Evolutionary conservation across 495 filamentous ascomycete species (phyloP).

Genomic region (Talaromyces ruber): DNA sequence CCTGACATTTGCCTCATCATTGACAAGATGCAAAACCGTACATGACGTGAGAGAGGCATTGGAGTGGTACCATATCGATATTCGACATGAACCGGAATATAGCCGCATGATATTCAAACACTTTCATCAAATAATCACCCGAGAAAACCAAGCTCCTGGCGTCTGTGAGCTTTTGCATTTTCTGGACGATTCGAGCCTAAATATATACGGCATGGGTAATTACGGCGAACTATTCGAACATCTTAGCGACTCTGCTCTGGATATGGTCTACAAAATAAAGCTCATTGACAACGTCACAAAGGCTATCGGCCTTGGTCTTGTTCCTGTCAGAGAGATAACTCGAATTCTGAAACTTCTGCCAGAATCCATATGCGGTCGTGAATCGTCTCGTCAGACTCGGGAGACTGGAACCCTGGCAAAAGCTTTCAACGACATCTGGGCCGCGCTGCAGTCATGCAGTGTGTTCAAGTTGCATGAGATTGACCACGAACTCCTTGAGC

Average conservation of each 20-base stretch:
- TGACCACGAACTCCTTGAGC: conserved; percentile 16
- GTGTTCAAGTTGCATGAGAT: conserved; percentile 28
- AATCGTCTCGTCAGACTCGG: background rate
- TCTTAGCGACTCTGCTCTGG: conserved; percentile 11
- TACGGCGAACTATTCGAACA: conserved; percentile 20
- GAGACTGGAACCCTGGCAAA: conserved; percentile 9
- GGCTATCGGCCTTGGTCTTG: conserved; percentile 30
- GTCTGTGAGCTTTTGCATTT: conserved; percentile 26
- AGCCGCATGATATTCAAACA: conserved; percentile 33
- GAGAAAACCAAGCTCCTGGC: background rate
- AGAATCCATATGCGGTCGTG: background rate
- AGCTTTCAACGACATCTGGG: conserved; percentile 27
- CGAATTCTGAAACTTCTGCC: conserved; percentile 21
- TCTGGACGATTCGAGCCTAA: conserved; percentile 33
- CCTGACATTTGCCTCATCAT: conserved; percentile 10
- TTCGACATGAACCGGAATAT: conserved; percentile 29
- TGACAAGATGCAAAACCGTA: conserved; percentile 13
- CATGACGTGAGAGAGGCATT: conserved; percentile 20
- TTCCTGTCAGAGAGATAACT: conserved; percentile 26
- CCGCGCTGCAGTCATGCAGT: conserved; percentile 29
- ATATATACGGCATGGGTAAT: conserved; percentile 31
- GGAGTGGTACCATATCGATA: conserved; percentile 23
- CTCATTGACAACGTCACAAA: conserved; percentile 22
- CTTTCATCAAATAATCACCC: conserved; percentile 10
- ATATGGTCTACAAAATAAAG: conserved; percentile 6